Conservation (phyloP, 768 basidiomycete genomes). For the Trametes gibbosa region DNA sequence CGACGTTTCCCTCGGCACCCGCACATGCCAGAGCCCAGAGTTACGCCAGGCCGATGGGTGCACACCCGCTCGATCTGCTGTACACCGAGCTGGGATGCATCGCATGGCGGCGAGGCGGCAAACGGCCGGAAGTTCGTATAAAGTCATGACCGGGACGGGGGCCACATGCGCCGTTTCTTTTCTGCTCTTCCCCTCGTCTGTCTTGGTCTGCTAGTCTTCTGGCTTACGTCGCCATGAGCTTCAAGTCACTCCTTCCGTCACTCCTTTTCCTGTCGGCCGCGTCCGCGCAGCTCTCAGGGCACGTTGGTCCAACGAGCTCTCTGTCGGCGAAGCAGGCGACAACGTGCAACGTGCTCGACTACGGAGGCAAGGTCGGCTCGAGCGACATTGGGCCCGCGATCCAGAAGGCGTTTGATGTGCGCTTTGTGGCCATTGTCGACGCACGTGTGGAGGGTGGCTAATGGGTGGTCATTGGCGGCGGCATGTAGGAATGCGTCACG, state of each 20-base stretch:
- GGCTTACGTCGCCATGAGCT: conserved; percentile 8
- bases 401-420: conserved; percentile 24
- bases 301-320: conserved; percentile 26
- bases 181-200: not conserved
- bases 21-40: too few species aligned
- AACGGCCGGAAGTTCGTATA: too few species aligned
- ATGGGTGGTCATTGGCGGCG: too few species aligned
- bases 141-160: too few species aligned
- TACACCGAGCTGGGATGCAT: too few species aligned
- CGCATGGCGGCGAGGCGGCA: too few species aligned
- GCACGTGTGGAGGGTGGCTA: too few species aligned
- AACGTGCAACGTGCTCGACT: conserved; percentile 30
- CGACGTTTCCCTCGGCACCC: not conserved
- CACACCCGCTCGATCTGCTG: too few species aligned
- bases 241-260: conserved; percentile 12
- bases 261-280: conserved; percentile 3
- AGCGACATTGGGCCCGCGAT: conserved; percentile 32
- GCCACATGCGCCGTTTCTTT: too few species aligned
- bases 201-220: too few species aligned
- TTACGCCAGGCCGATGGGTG: not conserved
- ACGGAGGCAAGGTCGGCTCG: conserved; percentile 30
- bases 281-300: conserved; percentile 24
- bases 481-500: conserved; percentile 24
- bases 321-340: conserved; percentile 21
- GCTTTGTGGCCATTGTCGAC: too few species aligned